Evolutionary conservation across 2,329 filamentous ascomycete species (phyloP).

Genomic region (Verticillium tricorpus): DNA sequence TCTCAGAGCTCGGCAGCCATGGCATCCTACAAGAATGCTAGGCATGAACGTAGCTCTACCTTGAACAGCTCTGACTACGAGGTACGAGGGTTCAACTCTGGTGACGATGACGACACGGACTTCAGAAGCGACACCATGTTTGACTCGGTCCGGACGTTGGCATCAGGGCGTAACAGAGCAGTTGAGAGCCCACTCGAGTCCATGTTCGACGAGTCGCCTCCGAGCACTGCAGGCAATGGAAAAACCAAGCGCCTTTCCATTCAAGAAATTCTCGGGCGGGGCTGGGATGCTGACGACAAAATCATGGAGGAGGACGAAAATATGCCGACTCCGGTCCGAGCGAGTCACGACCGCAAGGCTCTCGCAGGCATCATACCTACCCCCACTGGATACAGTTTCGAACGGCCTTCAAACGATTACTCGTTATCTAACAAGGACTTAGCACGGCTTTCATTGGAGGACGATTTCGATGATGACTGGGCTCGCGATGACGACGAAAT

Average conservation of each 20-base stretch:
- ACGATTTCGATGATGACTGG: constrained; percentile 63
- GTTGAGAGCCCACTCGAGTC: constrained; percentile 70
- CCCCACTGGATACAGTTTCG: constrained; percentile 7
- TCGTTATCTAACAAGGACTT: constrained; percentile 34
- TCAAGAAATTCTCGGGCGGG: constrained; percentile 52
- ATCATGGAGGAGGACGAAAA: constrained; percentile 62
- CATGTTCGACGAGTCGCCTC: constrained; percentile 76
- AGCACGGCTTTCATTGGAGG: constrained; percentile 51
- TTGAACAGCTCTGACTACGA: constrained; percentile 68
- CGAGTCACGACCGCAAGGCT: constrained; percentile 23
- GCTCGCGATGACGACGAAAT: constrained; percentile 50
- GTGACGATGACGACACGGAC: constrained; percentile 74
- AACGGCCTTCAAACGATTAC: constrained; percentile 23
- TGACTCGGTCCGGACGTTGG: constrained; percentile 70
- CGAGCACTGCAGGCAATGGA: constrained; percentile 44
- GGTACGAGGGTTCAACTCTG: constrained; percentile 57
- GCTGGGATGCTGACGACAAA: constrained; percentile 50
- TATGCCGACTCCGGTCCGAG: constrained; percentile 45
- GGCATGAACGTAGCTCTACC: constrained; percentile 55
- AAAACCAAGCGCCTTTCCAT: constrained; percentile 54
- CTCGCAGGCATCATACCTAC: background rate
- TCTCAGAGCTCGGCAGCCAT: constrained; percentile 36
- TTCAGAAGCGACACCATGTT: constrained; percentile 73
- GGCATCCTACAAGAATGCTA: constrained; percentile 33
- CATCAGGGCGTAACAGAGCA: constrained; percentile 61